A percentile compares a stretch with the other conserved stretches of the same genome.
These are phyloP conservation scores for Podila minutissima DNA, from an alignment of 192 early-diverging fungal genomes.

Conservation along the genomic window DNA sequence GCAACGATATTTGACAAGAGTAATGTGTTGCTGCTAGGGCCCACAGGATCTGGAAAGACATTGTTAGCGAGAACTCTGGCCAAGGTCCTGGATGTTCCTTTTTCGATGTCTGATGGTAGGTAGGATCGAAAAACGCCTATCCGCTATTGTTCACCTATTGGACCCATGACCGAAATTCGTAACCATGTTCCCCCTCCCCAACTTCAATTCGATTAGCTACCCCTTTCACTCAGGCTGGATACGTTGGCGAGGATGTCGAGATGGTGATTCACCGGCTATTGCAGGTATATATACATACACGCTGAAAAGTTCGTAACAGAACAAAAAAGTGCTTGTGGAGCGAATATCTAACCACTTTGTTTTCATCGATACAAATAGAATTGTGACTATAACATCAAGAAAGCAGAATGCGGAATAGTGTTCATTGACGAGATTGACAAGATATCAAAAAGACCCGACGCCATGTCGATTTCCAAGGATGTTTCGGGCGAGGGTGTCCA, in stretches of 20 bases:
- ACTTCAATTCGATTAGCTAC: slow-evolving; percentile 53
- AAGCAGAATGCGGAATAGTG: slow-evolving; percentile 84
- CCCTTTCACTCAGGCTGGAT: slow-evolving; percentile 87
- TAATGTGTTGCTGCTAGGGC: slow-evolving; percentile 85
- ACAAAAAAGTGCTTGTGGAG: too few relatives aligned
- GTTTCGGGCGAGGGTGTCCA: slow-evolving; percentile 92
- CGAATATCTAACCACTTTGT: too few relatives aligned
- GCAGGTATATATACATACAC: slow-evolving; percentile 58
- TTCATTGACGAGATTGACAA: slow-evolving; percentile 95
- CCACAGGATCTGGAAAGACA: slow-evolving; percentile 88
- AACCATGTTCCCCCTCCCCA: not conserved
- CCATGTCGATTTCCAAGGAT: slow-evolving; percentile 75
- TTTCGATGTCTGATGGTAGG: slow-evolving; percentile 83
- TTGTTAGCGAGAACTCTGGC: slow-evolving; percentile 84
- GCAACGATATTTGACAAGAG: slow-evolving; percentile 81
- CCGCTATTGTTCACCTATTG: not conserved
- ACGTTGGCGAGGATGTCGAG: slow-evolving; percentile 92
- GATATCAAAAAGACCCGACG: slow-evolving; percentile 79
- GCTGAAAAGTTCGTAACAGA: too few relatives aligned
- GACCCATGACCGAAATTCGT: not conserved
- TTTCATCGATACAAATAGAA: slow-evolving; percentile 44
- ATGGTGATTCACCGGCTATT: slow-evolving; percentile 82
- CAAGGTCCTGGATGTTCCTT: slow-evolving; percentile 82
- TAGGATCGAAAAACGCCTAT: too few relatives aligned
- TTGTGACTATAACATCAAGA: slow-evolving; percentile 84